phyloP scores from a whole-genome alignment of 2,329 filamentous ascomycete species.

The Trichocomaceae sp. region DNA sequence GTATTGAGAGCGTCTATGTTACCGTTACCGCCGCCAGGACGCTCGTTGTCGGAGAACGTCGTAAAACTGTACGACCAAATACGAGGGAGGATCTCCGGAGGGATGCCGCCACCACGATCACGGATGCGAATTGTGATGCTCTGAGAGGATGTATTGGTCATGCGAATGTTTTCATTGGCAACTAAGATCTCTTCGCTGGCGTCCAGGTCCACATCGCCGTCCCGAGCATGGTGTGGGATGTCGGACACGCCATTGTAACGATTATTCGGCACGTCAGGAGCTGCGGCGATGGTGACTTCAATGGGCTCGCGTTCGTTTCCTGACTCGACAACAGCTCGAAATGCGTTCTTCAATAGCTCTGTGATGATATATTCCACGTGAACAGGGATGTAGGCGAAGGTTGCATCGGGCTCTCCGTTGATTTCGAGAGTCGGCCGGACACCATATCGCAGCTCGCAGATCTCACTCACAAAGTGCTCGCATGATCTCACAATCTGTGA shows the following conservation, averaged over 20 bases:
- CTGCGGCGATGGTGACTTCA: constrained; percentile 82
- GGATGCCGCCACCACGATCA: constrained; percentile 90
- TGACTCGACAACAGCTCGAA: constrained; percentile 83
- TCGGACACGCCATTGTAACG: constrained; percentile 34
- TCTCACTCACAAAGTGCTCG: constrained; percentile 86
- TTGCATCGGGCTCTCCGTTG: constrained; percentile 78
- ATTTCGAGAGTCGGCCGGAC: constrained; percentile 73
- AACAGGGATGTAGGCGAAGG: constrained; percentile 88
- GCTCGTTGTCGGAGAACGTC: constrained; percentile 70
- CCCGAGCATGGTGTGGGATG: constrained; percentile 31
- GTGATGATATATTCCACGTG: constrained; percentile 97
- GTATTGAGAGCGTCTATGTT: constrained; percentile 65
- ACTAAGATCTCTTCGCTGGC: constrained; percentile 22
- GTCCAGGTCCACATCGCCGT: constrained; percentile 13
- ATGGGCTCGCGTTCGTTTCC: constrained; percentile 73
- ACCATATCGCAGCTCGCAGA: constrained; percentile 94
- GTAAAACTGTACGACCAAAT: constrained; percentile 99
- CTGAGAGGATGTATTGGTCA: constrained; percentile 49
- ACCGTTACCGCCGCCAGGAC: constrained; percentile 43
- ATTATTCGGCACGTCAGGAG: constrained; percentile 45
- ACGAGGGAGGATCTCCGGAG: constrained; percentile 71
- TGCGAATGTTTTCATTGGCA: constrained; percentile 27
- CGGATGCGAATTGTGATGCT: constrained; percentile 93
- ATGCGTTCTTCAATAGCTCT: constrained; percentile 93
- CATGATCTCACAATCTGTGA: constrained; percentile 75